Conservation (phyloP, 352 stramenopile species). For the Globisporangium camurandrum region DNA sequence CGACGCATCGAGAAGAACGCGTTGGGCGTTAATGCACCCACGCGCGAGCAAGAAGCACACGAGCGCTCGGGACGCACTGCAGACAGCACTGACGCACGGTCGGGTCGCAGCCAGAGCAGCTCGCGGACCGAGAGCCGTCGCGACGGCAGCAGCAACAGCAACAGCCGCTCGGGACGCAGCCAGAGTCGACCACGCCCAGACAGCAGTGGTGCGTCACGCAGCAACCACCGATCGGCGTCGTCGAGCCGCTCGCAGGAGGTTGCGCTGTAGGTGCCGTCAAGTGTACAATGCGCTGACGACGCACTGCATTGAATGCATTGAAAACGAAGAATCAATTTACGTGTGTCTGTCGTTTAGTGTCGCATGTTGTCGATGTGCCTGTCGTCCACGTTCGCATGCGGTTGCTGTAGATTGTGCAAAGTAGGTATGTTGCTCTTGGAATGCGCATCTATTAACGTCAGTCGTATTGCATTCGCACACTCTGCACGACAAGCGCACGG, state of each 20-base stretch:
- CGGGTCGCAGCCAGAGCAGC: conserved; percentile 8
- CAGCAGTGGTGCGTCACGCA: too few species aligned
- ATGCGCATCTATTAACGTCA: neutral
- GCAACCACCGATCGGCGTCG: conserved; percentile 17
- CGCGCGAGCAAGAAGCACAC: conserved; percentile 5
- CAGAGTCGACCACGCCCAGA: conserved; percentile 16
- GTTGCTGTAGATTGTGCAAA: too few species aligned
- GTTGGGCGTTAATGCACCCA: conserved; percentile 10
- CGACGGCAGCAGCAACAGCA: conserved; percentile 1
- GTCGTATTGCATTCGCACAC: neutral
- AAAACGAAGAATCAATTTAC: too few species aligned
- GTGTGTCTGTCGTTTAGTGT: too few species aligned
- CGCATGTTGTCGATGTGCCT: too few species aligned
- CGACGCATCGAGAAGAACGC: conserved; percentile 60
- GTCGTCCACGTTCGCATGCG: too few species aligned
- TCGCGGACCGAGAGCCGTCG: conserved; percentile 7
- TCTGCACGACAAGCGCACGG: too few species aligned
- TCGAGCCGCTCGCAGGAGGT: conserved; percentile 22
- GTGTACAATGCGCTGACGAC: neutral
- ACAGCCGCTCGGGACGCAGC: conserved; percentile 13
- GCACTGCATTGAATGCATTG: neutral
- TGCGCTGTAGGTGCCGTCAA: conserved; percentile 10
- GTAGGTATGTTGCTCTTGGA: too few species aligned
- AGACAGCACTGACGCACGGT: conserved; percentile 5
- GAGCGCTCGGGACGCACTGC: conserved; percentile 8